A percentile compares a stretch with the other conserved stretches of the same genome.
Conservation (phyloP, 164 flowering plant species). For the Chloranthus sessilifolius region DNA sequence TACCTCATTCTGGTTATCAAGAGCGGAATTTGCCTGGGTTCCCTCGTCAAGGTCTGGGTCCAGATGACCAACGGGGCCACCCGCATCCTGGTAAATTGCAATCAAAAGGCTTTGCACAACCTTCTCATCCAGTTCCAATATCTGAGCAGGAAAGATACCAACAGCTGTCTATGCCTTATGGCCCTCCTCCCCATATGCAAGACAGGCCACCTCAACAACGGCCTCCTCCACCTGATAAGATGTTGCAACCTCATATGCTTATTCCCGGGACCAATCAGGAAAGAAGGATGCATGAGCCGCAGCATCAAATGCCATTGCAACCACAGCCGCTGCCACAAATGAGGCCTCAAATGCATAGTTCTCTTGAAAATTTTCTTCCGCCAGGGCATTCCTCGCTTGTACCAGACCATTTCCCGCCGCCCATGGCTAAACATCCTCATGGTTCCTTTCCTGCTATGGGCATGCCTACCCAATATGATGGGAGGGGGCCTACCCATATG, state of each 20-base stretch:
- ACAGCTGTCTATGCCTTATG: conserved; percentile 10
- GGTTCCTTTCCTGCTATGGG: conserved; percentile 25
- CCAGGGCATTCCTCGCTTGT: conserved; percentile 27
- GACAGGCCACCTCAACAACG: conserved; percentile 9
- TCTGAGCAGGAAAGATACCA: conserved; percentile 3
- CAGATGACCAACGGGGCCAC: conserved; percentile 14
- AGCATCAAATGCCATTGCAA: conserved; percentile 26
- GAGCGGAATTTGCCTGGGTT: conserved; percentile 14
- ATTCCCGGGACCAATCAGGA: conserved; percentile 20
- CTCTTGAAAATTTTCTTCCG: conserved; percentile 22
- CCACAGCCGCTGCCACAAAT: conserved; percentile 28
- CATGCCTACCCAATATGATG: conserved; percentile 25
- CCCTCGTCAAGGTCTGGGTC: conserved; percentile 13
- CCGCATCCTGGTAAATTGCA: conserved; percentile 24
- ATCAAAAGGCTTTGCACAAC: conserved; percentile 19
- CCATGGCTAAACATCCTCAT: conserved; percentile 19
- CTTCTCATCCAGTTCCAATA: conserved; percentile 7
- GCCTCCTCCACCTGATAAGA: conserved; percentile 19
- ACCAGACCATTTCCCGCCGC: conserved; percentile 20
- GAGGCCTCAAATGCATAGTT: conserved; percentile 42
- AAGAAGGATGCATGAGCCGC: conserved; percentile 14
- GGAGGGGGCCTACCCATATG: conserved; percentile 32
- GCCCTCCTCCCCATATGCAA: conserved; percentile 15
- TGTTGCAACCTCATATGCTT: conserved; percentile 12
- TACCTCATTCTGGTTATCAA: conserved; percentile 7